phyloP scores from a whole-genome alignment of 2,329 filamentous ascomycete species.

The Xylaria sp. region DNA sequence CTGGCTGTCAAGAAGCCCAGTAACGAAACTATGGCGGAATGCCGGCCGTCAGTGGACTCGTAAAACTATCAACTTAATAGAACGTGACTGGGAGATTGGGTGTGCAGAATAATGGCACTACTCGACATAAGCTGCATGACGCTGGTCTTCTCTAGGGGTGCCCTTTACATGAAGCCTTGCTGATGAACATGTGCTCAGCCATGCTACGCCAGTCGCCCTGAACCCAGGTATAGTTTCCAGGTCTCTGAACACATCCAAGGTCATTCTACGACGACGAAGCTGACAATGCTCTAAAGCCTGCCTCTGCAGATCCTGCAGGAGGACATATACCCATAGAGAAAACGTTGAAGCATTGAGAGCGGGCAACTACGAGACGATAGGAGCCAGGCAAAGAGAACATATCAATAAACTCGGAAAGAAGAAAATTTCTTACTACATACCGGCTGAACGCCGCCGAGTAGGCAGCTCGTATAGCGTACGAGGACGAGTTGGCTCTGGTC shows the following conservation, averaged over 20 bases:
- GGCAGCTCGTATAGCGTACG: conserved; percentile 66
- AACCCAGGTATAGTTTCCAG: background rate
- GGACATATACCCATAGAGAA: too few species aligned
- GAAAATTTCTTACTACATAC: conserved; percentile 46
- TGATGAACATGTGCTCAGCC: background rate
- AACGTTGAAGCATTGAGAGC: too few species aligned
- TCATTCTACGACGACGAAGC: background rate
- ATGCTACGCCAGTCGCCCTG: background rate
- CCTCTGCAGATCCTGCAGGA: too few species aligned
- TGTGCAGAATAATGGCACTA: background rate
- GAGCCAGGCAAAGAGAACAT: background rate
- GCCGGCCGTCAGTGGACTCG: conserved; percentile 17
- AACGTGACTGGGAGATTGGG: background rate
- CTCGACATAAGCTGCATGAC: too few species aligned
- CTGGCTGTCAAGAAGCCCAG: conserved; percentile 75
- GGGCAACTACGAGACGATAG: too few species aligned
- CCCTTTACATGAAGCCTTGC: background rate
- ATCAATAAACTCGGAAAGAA: background rate
- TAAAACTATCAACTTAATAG: conserved; percentile 1
- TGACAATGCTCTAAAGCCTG: too few species aligned
- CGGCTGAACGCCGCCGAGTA: conserved; percentile 77
- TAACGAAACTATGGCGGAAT: conserved; percentile 66
- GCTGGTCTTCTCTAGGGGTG: too few species aligned
- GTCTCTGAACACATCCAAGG: background rate
- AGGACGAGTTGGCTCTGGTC: conserved; percentile 41